A percentile compares a stretch with the other conserved stretches of the same genome.
phyloP scores from a whole-genome alignment of 176 grass and related monocot genomes.

The Aechmea fasciata region DNA sequence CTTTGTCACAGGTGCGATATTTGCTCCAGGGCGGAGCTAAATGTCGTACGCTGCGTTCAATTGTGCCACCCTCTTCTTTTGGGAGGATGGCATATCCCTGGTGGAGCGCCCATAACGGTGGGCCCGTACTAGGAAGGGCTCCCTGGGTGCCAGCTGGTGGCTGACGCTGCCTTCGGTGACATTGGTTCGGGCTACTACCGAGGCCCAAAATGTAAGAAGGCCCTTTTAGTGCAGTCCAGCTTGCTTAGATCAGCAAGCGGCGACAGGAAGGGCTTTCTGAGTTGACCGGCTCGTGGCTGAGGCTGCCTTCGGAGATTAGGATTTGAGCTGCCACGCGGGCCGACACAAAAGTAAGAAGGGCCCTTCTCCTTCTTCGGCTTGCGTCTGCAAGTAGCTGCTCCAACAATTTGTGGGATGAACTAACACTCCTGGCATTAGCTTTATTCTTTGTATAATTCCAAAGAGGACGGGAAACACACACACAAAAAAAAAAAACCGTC shows the following conservation, averaged over 20 bases:
- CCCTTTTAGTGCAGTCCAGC: background rate
- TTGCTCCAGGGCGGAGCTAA: slow-evolving; percentile 89
- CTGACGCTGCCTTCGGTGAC: slow-evolving; percentile 36
- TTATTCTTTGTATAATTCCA: slow-evolving; percentile 22
- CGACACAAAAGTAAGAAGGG: slow-evolving; percentile 1
- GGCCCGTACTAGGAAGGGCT: slow-evolving; percentile 41
- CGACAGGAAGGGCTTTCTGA: slow-evolving; percentile 26
- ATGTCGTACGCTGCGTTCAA: slow-evolving; percentile 77
- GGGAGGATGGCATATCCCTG: slow-evolving; percentile 12
- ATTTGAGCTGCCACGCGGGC: slow-evolving; percentile 13
- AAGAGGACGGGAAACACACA: background rate
- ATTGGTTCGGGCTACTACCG: slow-evolving; percentile 16
- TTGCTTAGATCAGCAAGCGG: slow-evolving; percentile 14
- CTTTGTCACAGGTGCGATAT: slow-evolving; percentile 99
- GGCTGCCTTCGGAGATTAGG: slow-evolving; percentile 9
- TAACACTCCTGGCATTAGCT: slow-evolving; percentile 26
- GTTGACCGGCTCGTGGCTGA: slow-evolving; percentile 6
- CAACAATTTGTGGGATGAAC: slow-evolving; percentile 22
- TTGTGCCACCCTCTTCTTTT: slow-evolving; percentile 11
- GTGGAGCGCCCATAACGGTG: slow-evolving; percentile 46
- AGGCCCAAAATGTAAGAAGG: slow-evolving; percentile 17
- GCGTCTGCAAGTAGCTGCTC: slow-evolving; percentile 8
- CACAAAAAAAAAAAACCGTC: background rate
- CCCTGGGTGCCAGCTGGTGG: slow-evolving; percentile 29
- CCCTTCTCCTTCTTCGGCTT: slow-evolving; percentile 10